Base-by-base conservation (phyloP, 2,329 filamentous ascomycete species). In the Fusarium sp. region DNA sequence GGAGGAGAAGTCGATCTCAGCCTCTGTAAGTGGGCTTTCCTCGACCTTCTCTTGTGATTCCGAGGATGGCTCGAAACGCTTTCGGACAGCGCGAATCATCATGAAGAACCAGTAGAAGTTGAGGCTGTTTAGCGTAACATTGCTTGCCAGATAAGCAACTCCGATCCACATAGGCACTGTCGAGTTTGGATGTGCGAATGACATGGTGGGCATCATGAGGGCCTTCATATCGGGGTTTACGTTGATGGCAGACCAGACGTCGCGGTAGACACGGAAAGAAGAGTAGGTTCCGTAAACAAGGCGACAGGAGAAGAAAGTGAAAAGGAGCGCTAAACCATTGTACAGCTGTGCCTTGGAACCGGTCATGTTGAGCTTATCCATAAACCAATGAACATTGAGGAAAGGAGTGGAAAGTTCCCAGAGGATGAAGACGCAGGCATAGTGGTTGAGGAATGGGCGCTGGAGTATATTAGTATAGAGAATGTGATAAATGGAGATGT, bases 301-400 rank as follows among this genome's bases (percentile, higher is more conserved):
- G 60, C 93, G 92, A 78, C 90, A 92, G 68, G 84, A 87, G 81
- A 94, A 94, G 80, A 96, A 96, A 49, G 87, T 92, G 69, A 83
- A 79, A 55, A 95, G 87, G 5, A 96, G 87, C 59, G 88, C 76
- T 66, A 94, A 84, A 72, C 93, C 93, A 75, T 96, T 96, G 80
- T 93, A 89, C 28, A 94, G 86, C 81, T 96, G 93, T 25, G 88
- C 80, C 55, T 84, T 85, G 21, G 90, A 89, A 37, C 93, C 93
- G 1, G 93, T 96, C 85, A 93, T 89, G 75, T 89, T 87, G 63
- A 95, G 83, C 83, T 97, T 97, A 81, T 97, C 93, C 81, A 92
- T 93, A 83, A 96, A 96, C 93, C 93, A 97, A 83, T 97, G 93
- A 77, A 95, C 87, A 78, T 97, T 97, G 61, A 96, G 86, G 80